Conservation (phyloP, 257 asterid species). For the Solanum sejunctum region DNA sequence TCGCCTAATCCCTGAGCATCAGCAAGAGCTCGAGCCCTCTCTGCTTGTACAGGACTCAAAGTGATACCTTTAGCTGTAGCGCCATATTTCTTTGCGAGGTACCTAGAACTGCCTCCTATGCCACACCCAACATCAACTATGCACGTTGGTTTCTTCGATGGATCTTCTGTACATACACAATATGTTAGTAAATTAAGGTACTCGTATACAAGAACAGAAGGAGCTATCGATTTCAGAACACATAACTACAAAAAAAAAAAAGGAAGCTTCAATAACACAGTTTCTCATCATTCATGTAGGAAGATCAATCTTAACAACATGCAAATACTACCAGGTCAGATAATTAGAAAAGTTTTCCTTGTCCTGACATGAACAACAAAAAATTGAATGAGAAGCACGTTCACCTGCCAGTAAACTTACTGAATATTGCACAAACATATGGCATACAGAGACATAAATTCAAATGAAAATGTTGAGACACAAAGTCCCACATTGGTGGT, state of each 20-base stretch:
- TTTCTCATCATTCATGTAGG: not conserved
- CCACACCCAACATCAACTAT: conserved; percentile 99
- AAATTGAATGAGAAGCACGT: not conserved
- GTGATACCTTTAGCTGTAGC: conserved; percentile 75
- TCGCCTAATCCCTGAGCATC: conserved; percentile 57
- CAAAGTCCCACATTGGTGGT: too few species aligned
- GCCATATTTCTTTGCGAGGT: conserved; percentile 61
- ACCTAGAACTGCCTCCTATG: conserved; percentile 90
- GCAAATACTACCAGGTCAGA: not conserved
- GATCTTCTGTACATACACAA: conserved; percentile 30
- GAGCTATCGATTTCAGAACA: not conserved
- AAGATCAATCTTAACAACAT: not conserved
- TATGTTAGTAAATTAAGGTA: not conserved
- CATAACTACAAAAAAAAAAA: not conserved
- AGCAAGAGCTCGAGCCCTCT: conserved; percentile 85
- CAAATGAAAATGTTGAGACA: too few species aligned
- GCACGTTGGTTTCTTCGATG: conserved; percentile 29
- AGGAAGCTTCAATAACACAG: not conserved
- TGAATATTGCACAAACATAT: not conserved
- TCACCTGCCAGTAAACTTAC: not conserved
- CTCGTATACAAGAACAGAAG: not conserved
- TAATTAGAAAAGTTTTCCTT: not conserved
- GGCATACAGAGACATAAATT: not conserved
- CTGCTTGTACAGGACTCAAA: conserved; percentile 93
- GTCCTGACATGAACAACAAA: not conserved